These are phyloP conservation scores for Vigna hirtella DNA, from an alignment of 306 rosid genomes.

Conservation along the genomic window DNA sequence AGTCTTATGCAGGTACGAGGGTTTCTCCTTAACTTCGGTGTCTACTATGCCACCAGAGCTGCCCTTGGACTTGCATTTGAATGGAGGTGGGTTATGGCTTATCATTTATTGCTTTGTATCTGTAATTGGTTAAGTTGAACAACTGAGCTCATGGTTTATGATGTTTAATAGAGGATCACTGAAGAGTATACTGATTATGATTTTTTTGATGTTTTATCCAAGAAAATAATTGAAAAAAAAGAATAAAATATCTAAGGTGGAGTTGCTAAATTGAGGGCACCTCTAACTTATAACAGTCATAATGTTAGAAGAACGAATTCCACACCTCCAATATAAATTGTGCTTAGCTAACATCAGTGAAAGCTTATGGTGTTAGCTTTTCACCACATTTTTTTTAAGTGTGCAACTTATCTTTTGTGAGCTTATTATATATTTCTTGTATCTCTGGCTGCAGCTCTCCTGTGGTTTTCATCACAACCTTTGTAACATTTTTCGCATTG, in stretches of 20 bases:
- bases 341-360: not conserved
- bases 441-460: conserved; percentile 76
- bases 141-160: not conserved
- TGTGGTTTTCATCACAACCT: conserved; percentile 88
- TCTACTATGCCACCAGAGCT: conserved; percentile 93
- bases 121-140: conserved; percentile 33
- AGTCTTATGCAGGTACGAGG: conserved; percentile 82
- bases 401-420: conserved; percentile 4
- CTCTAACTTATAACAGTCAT: not conserved
- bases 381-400: conserved; percentile 16
- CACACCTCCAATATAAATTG: not conserved
- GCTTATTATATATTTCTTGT: conserved; percentile 32
- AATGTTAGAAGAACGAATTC: not conserved
- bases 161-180: conserved; percentile 27
- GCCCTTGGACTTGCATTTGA: conserved; percentile 92
- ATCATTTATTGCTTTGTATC: conserved; percentile 23
- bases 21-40: conserved; percentile 95
- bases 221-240: conserved; percentile 23
- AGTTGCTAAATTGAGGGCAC: conserved; percentile 18
- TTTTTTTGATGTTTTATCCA: conserved; percentile 12
- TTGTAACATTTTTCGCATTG: conserved; percentile 92
- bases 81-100: conserved; percentile 80
- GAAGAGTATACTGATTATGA: conserved; percentile 12
- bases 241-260: conserved; percentile 23
- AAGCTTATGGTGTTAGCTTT: conserved; percentile 16